Evolutionary conservation across 345 rosid species (phyloP).

Genomic region (Ricinus communis): DNA sequence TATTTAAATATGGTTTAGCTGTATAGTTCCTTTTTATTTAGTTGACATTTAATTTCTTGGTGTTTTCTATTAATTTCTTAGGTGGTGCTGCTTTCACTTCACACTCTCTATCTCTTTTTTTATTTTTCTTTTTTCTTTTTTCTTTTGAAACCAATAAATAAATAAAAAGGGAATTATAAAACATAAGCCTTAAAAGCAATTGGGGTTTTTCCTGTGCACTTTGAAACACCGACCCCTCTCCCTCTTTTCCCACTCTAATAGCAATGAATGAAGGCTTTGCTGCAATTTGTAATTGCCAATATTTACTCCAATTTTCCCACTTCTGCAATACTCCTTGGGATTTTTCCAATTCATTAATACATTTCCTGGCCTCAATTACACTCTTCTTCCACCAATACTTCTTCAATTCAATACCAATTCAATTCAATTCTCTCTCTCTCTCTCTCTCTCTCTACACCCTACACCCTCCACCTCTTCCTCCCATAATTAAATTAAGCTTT

Average conservation of each 20-base stretch:
- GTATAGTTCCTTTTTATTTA: slow-evolving; percentile 39
- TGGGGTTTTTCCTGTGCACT: slow-evolving; percentile 27
- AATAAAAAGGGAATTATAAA: no score
- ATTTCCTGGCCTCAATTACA: slow-evolving; percentile 56
- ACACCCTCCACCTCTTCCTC: slow-evolving; percentile 56
- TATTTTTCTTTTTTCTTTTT: neutral
- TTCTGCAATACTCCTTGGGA: slow-evolving; percentile 35
- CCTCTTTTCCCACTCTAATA: neutral
- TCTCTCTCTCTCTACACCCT: slow-evolving; percentile 34
- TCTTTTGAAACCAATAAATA: neutral
- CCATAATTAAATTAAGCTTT: slow-evolving; percentile 72
- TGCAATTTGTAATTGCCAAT: slow-evolving; percentile 39
- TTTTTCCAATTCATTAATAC: slow-evolving; percentile 48
- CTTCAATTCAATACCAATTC: slow-evolving; percentile 38
- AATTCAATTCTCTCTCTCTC: slow-evolving; percentile 27
- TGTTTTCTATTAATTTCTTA: slow-evolving; percentile 54
- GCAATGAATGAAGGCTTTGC: slow-evolving; percentile 54
- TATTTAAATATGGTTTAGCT: slow-evolving; percentile 27
- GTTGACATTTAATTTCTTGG: slow-evolving; percentile 67
- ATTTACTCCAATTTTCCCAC: slow-evolving; percentile 40
- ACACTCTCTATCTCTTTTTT: no score
- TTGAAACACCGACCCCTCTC: slow-evolving; percentile 42
- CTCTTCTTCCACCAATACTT: slow-evolving; percentile 49
- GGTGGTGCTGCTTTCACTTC: slow-evolving; percentile 41
- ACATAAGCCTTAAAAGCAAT: slow-evolving; percentile 53